Conservation (phyloP, 768 basidiomycete genomes). For the Leccinum broughii region DNA sequence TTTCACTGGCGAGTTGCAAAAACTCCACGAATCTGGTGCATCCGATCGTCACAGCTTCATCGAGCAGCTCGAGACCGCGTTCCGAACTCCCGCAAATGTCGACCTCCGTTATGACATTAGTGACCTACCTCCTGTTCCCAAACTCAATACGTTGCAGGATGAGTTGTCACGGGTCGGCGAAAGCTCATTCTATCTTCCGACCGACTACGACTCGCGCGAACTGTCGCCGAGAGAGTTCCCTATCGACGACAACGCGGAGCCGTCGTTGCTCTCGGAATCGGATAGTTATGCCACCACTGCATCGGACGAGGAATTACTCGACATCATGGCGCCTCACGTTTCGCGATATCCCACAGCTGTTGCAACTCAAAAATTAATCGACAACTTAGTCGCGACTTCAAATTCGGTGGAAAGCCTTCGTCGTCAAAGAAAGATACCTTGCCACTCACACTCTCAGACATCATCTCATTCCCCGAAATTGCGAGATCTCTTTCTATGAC, state of each 20-base stretch:
- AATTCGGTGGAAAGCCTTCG: no score
- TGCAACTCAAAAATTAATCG: no score
- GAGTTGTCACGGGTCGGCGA: constrained; percentile 28
- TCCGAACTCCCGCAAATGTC: constrained; percentile 72
- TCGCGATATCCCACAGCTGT: no score
- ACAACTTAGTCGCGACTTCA: no score
- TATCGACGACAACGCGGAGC: constrained; percentile 32
- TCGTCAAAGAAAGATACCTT: no score
- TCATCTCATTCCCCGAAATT: no score
- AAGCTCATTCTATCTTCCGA: constrained; percentile 20
- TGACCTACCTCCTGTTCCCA: constrained; percentile 54
- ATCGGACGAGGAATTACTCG: constrained; percentile 34
- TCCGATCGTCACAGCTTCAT: constrained; percentile 76
- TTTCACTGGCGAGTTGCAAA: constrained; percentile 76
- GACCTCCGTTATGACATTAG: constrained; percentile 53
- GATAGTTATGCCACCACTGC: constrained; percentile 32
- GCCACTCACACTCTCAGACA: no score
- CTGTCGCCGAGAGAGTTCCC: constrained; percentile 19
- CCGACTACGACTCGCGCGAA: constrained; percentile 18
- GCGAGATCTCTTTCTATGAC: no score
- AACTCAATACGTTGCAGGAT: constrained; percentile 40
- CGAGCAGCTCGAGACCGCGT: constrained; percentile 78
- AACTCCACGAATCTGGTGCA: constrained; percentile 66
- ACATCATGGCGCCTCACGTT: no score
- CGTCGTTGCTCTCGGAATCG: constrained; percentile 41